Evolutionary conservation across 2,329 filamentous ascomycete species (phyloP), one percentile per base, ranked within the genome.

Genomic region (Kalaharituber pfeilii): DNA sequence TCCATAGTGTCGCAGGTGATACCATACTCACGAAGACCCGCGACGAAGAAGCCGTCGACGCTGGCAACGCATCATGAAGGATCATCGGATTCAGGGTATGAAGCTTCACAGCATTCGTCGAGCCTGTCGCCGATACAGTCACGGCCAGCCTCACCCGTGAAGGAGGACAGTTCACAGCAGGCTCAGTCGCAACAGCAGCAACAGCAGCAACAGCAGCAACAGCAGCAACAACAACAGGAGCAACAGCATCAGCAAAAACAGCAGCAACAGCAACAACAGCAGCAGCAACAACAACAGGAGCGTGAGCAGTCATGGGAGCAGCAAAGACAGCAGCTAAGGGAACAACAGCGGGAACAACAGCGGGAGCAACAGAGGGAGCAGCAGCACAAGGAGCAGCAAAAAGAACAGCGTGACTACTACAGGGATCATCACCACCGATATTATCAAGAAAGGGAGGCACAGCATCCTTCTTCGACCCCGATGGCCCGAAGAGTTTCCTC

Each of bases 1-100:
- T 50, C 47, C 15, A 30, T 28, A 29, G n/a, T 50, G 13, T 50
- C 47, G 47, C 25, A 50, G 27, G 47, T 50, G 9, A 22, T 50
- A 15, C 47, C 47, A 9, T n/a, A 28, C 15, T 18, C 47, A 18
- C 24, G 47, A 26, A 20, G 47, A 15, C 24, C 15, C 7, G 26
- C 47, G 2, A 13, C 47, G 15, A 50, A 22, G 25, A 18, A 25
- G 27, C 3, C 13, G 22, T 50, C 47, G 24, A 15, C n/a, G 15
- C 47, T 50, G 22, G 24, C 22, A 9, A 50, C 2, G 13, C 25
- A 15, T 30, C n/a, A 28, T 18, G 25, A 28, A 15, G 47, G 13
- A 13, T 30, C 24, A 26, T 27, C 47, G 22, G 47, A 50, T 28
- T 50, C 47, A 15, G 47, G 47, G n/a, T 50, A 50, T 28, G 24